Evolutionary conservation across 2,329 filamentous ascomycete genomes (phyloP).

Genomic region (Verticillium alfalfae): DNA sequence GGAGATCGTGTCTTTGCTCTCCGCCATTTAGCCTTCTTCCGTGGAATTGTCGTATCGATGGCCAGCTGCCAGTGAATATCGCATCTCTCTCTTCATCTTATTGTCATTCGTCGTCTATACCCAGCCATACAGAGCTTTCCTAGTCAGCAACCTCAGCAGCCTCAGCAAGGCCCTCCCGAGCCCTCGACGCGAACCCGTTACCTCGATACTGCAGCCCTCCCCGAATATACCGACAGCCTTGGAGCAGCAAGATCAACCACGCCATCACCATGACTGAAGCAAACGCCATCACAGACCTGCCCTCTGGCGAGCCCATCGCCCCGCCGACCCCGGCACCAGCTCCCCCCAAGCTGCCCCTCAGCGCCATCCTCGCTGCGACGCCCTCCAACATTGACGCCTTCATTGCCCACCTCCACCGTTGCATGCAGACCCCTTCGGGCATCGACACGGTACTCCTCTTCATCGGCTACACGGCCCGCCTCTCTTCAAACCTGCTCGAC

Average conservation of each 20-base stretch:
- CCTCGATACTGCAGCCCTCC: background rate
- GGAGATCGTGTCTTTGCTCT: background rate
- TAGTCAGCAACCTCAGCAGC: background rate
- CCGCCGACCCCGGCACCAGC: constrained; percentile 17
- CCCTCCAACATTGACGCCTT: constrained; percentile 45
- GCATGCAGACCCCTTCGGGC: constrained; percentile 62
- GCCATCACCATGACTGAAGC: constrained; percentile 9
- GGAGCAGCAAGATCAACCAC: background rate
- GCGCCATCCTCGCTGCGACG: constrained; percentile 23
- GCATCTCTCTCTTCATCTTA: background rate
- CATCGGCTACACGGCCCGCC: constrained; percentile 60
- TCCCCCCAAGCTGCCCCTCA: constrained; percentile 17
- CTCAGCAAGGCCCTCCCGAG: background rate
- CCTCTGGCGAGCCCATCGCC: constrained; percentile 28
- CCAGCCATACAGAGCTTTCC: background rate
- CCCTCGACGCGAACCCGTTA: background rate
- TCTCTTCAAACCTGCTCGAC: constrained; percentile 45
- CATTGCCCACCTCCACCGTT: constrained; percentile 51
- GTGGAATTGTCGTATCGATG: background rate
- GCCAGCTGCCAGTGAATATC: background rate
- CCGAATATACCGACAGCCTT: background rate
- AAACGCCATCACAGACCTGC: constrained; percentile 23
- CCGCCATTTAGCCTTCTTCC: background rate
- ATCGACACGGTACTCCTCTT: constrained; percentile 66
- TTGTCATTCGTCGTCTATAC: background rate